Base-by-base conservation (phyloP, 2,329 filamentous ascomycete species). In the Verticillium zaregamsianum region DNA sequence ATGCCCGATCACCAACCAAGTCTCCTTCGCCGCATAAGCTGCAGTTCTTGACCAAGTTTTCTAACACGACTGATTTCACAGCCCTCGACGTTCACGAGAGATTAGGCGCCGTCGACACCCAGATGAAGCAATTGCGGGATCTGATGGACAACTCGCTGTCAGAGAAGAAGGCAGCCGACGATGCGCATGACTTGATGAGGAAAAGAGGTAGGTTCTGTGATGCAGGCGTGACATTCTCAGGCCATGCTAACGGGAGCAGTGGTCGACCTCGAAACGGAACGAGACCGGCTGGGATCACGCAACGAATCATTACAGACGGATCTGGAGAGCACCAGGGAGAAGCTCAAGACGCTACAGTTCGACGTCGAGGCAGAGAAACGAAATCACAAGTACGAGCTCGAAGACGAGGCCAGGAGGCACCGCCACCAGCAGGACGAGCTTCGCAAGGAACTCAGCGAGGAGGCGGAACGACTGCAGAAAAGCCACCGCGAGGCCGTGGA, bases 81-180 rank as follows among this genome's bases (percentile, higher is more conserved):
- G 90, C 85, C 70, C 94, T 90, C 84, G 92, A 97, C 73, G 87
- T 93, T 67, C 89, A 93, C 68, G 86, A 86, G 64, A 87, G 89
- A 66, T 84, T 97, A 67, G 87, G 88, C 65, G 84, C 87, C 63
- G 89, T 97, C 77, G 91, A 96, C 69, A 80, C 82, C 20, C 83
- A 94, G 69, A 92, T 92, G 71, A 82, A 84, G 57, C 80, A 84
- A 63, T 81, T 98, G 64, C 89, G 90, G 70, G 83, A 89, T 62
- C 88, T 90, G 65, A 86, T 97, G 71, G 86, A 87, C 62, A 83
- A 83, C 35, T 88, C 90, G 25, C 82, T 89, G 12, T 84, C 83
- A 49, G 88, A 92, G 60, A 88, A 86, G 68, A 88, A 85, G 61
- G 84, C 82, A 5, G 80, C 92, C 64, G 92, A 94, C 68, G 90